Evolutionary conservation across 2,329 filamentous ascomycete species (phyloP), one percentile per base, ranked within the genome.

Genomic region (Hirsutella thompsonii): DNA sequence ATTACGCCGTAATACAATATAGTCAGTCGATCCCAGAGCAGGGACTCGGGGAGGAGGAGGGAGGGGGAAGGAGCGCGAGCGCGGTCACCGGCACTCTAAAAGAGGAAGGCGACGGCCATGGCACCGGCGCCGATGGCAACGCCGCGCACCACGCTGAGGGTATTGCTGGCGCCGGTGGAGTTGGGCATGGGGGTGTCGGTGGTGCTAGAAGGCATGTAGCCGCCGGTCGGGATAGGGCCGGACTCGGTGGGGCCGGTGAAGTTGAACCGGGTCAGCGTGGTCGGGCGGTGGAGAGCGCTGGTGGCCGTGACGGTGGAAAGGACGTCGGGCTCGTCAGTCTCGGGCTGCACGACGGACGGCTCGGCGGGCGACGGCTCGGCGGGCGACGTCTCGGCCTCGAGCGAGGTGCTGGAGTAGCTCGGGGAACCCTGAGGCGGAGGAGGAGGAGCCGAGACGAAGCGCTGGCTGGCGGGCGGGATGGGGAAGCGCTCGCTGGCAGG

Each of bases 81-180:
- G 14, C 32, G 18, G 32, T 5, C 8, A 16, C 14, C 11, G 11
- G 11, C 29, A 30, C 29, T 11, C 52, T 50, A 61, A 39, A 58
- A 42, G 43, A 58, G 40, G 34, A 46, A 44, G 26, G 48, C 52
- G 34, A 51, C 43, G 33, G 52, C 45, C 38, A 60, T 41, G 47
- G 48, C 50, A 20, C 46, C 55, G 21, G 50, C 39, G 34, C 52
- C 56, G 26, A 59, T 39, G 32, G 47, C 41, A 4, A 50, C 48
- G n/a, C 46, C 48, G 5, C 52, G 47, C 37, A 48, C 36, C 35
- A 38, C 44, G 37, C 46, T 43, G 40, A 49, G 45, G 29, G 48
- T 45, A n/a, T 47, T 44, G 23, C 51, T 56, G 20, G 53, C 58
- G n/a, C 53, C 57, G 10, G 56, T 59, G 20, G 57, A 49, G 21